Evolutionary conservation across 1,139 yeast species (phyloP), one percentile per base, ranked within the genome.

Genomic region (Pichiaceae sp.): DNA sequence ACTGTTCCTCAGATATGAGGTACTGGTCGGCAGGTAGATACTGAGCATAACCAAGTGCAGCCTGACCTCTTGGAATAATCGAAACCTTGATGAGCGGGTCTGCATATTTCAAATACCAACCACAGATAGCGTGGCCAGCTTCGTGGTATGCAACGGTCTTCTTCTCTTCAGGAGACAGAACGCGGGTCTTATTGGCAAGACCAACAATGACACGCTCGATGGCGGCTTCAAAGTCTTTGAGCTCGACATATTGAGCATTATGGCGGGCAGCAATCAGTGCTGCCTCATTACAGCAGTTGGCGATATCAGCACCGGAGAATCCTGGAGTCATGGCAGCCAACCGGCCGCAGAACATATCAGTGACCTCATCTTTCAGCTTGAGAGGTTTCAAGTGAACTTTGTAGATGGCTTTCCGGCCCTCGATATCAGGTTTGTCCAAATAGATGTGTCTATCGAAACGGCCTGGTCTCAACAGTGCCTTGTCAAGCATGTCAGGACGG

Each of bases 91-190:
- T 72, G 44, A 91, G 66, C 8, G 98, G 98, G 55, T 87, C 95
- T 2, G 97, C 96, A 60, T 72, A 72, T 62, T 78, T 75, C 53
- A 91, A 70, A 56, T 65, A 87, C 98, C 98, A 91, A 11, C 98
- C 98, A 63, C 97, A 89, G 42, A 91, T 78, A 4, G 98, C 98
- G 60, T 91, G 98, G 0, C 98, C 98, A 2, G 98, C 98, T 62
- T 91, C 98, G 57, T 91, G 98, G 56, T 85, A 93, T 0, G 98
- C 98, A 40, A 91, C 96, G 34, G 86, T 77, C 44, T 66, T 77
- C 60, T 86, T 84, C 60, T 91, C 96, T 42, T 83, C 91, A 4
- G 82, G 78, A 21, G 83, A 76, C 45, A 91, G 67, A 9, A 91
- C 78, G 52, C 84, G 78, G 3, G 93, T 75, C 59, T 89, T 89